These are phyloP conservation scores for Candida maltosa DNA, from an alignment of 805 yeast species.

Conservation along the genomic window DNA sequence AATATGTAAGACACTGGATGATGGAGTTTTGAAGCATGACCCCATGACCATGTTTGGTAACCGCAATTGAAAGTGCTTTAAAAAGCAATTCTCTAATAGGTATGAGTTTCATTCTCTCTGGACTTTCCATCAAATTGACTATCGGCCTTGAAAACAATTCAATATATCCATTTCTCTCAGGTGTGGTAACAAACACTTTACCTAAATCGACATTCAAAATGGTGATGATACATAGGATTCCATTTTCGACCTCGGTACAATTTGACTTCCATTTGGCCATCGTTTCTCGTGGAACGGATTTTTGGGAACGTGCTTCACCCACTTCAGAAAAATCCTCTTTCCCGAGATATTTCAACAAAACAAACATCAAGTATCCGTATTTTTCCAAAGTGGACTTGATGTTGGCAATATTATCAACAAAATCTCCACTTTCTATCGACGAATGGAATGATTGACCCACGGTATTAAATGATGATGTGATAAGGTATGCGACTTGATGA, in stretches of 20 bases:
- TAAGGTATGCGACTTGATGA: constrained; percentile 53
- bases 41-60: constrained; percentile 74
- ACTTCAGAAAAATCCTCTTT: constrained; percentile 45
- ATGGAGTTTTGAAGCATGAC: constrained; percentile 69
- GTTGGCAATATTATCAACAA: constrained; percentile 43
- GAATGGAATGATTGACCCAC: constrained; percentile 37
- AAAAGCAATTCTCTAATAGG: constrained; percentile 56
- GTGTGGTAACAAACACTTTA: constrained; percentile 71
- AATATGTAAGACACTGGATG: constrained; percentile 76
- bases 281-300: constrained; percentile 25
- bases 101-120: constrained; percentile 60
- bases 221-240: constrained; percentile 45
- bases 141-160: constrained; percentile 74
- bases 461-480: constrained; percentile 54
- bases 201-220: constrained; percentile 51
- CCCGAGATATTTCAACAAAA: constrained; percentile 50
- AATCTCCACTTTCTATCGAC: constrained; percentile 49
- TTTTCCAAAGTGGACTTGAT: constrained; percentile 56
- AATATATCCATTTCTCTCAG: constrained; percentile 70
- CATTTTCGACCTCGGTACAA: constrained; percentile 52
- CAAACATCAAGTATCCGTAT: constrained; percentile 61
- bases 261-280: constrained; percentile 51
- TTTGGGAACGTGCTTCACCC: constrained; percentile 22
- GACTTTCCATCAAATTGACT: constrained; percentile 71
- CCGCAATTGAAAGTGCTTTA: constrained; percentile 64